Percentiles rank a stretch among this genome's conserved stretches.
Conservation (phyloP, 768 basidiomycete species). For the Leccinum broughii region DNA sequence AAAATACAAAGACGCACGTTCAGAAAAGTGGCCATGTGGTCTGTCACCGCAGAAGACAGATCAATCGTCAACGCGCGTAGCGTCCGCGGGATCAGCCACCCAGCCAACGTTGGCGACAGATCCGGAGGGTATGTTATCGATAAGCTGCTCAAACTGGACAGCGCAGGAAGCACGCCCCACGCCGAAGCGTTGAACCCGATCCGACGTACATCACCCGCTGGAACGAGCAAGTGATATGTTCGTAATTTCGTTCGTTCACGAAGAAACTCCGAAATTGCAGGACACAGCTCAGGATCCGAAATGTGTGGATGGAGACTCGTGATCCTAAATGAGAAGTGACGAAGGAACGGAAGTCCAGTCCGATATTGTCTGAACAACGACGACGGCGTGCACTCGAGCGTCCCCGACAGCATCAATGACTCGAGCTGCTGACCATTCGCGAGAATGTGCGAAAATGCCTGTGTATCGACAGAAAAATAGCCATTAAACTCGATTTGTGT, state of each 20-base stretch:
- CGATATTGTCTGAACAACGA: slow-evolving; percentile 47
- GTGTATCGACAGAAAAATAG: slow-evolving; percentile 48
- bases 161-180: slow-evolving; percentile 68
- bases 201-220: slow-evolving; percentile 44
- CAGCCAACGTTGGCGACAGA: slow-evolving; percentile 59
- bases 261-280: slow-evolving; percentile 66
- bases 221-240: slow-evolving; percentile 52
- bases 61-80: slow-evolving; percentile 52
- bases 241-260: slow-evolving; percentile 52
- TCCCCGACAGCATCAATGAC: slow-evolving; percentile 53
- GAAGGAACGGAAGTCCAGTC: slow-evolving; percentile 58
- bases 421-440: slow-evolving; percentile 63
- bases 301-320: slow-evolving; percentile 43
- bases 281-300: slow-evolving; percentile 63
- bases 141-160: slow-evolving; percentile 52
- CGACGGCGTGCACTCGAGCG: slow-evolving; percentile 52
- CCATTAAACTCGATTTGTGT: slow-evolving; percentile 64
- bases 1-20: slow-evolving; percentile 31
- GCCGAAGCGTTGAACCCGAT: slow-evolving; percentile 69
- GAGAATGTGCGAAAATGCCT: slow-evolving; percentile 60
- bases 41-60: slow-evolving; percentile 32
- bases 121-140: slow-evolving; percentile 65
- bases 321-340: slow-evolving; percentile 60
- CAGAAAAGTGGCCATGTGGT: slow-evolving; percentile 45
- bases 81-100: slow-evolving; percentile 64